phyloP scores from a whole-genome alignment of 139 green algal species.

The Closterium sp. region DNA sequence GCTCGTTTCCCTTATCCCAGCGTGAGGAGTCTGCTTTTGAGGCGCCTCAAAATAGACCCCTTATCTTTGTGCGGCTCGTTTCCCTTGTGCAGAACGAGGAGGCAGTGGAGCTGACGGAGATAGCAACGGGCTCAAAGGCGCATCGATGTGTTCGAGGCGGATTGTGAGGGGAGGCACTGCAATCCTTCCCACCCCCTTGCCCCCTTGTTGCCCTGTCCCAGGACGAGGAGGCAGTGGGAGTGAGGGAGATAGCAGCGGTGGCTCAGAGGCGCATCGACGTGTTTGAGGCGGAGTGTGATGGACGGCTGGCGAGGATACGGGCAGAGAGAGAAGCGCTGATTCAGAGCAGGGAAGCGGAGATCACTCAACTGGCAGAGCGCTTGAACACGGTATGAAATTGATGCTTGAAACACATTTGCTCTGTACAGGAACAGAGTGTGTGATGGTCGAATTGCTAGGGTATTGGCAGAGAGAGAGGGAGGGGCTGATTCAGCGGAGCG shows the following conservation, averaged over 20 bases:
- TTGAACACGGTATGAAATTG: conserved; percentile 1
- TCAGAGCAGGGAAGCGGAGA: conserved; percentile 11
- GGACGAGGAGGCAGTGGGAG: background rate
- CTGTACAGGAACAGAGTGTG: background rate
- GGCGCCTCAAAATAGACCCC: too few relatives aligned
- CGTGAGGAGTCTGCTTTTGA: too few relatives aligned
- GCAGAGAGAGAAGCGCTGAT: conserved; percentile 11
- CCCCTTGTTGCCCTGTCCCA: background rate
- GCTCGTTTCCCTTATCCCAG: too few relatives aligned
- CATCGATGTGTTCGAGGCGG: too few relatives aligned
- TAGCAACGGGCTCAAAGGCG: too few relatives aligned
- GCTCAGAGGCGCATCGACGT: background rate
- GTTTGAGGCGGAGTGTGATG: conserved; percentile 30
- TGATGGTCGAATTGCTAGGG: too few relatives aligned
- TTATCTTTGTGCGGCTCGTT: too few relatives aligned
- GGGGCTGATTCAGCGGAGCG: too few relatives aligned
- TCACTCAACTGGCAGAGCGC: conserved; percentile 12
- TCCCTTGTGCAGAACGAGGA: too few relatives aligned
- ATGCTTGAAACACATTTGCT: background rate
- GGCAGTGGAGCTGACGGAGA: too few relatives aligned
- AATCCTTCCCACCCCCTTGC: background rate
- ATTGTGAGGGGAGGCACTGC: too few relatives aligned
- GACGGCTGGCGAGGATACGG: background rate
- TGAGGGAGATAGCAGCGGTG: conserved; percentile 9
- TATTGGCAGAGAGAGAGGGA: too few relatives aligned